Percentiles rank a stretch among this genome's conserved stretches.
phyloP scores from a whole-genome alignment of 352 stramenopile genomes.

The Globisporangium radiosum region DNA sequence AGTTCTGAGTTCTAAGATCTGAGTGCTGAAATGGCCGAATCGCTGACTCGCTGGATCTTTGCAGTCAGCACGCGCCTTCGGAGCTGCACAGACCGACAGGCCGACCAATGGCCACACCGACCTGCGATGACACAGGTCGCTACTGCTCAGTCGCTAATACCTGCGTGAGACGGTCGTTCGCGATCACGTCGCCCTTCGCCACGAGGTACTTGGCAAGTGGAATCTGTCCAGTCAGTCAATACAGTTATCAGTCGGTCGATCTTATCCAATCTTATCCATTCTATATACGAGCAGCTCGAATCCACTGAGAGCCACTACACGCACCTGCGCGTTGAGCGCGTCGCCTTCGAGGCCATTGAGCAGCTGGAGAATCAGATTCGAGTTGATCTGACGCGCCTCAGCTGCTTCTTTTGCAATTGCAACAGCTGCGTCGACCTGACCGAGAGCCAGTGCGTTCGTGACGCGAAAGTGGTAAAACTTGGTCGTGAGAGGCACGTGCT shows the following conservation, averaged over 20 bases:
- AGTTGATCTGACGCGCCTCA: slow-evolving; percentile 67
- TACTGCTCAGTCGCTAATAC: slow-evolving; percentile 40
- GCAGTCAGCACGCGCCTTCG: too few species aligned
- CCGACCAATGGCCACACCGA: too few species aligned
- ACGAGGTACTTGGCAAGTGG: slow-evolving; percentile 72
- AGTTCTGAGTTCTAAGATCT: too few species aligned
- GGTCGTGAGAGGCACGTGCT: slow-evolving; percentile 40
- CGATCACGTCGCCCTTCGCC: slow-evolving; percentile 74
- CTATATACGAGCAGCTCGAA: background rate
- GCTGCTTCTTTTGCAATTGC: slow-evolving; percentile 60
- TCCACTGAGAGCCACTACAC: background rate
- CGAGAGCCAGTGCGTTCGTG: slow-evolving; percentile 54
- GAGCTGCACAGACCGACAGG: too few species aligned
- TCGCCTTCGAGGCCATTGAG: slow-evolving; percentile 57
- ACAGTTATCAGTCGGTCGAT: too few species aligned
- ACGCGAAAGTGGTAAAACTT: slow-evolving; percentile 78
- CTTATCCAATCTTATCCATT: background rate
- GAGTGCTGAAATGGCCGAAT: too few species aligned
- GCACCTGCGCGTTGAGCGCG: slow-evolving; percentile 47
- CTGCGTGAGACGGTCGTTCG: slow-evolving; percentile 44
- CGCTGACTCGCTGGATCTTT: too few species aligned
- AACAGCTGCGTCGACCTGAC: slow-evolving; percentile 52
- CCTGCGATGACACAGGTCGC: background rate
- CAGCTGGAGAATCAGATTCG: slow-evolving; percentile 63
- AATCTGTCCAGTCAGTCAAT: slow-evolving; percentile 23